Evolutionary conservation across 257 asterid species (phyloP), one percentile per base, ranked within the genome.

Genomic region (Avicennia marina): DNA sequence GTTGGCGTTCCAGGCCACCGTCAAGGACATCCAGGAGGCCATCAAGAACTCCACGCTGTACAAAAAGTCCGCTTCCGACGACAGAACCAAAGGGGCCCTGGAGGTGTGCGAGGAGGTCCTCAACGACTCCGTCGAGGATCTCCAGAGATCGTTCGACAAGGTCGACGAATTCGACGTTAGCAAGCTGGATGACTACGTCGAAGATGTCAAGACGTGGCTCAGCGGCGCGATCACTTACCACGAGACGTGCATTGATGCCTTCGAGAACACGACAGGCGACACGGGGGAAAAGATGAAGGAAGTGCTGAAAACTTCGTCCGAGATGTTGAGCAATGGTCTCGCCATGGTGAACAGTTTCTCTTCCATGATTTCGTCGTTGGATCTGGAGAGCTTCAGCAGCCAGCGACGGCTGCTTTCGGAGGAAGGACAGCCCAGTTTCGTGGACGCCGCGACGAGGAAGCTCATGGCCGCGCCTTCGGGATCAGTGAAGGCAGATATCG

Each of bases 121-220:
- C 58, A 57, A 76, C 61, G 69, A 63, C 50, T 75, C 97, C 11
- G 10, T 74, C 13, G 80, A 78, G 0, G 88, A 89, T 46, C 63
- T 89, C 5, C 31, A 57, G 18, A 56, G 77, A 22, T 81, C 95
- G 1, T 49, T 71, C 19, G 62, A 21, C 1, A 67, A 60, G 38
- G 21, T 89, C 6, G 65, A 58, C 1, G 45, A 68, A 2, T 58
- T 84, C 34, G 72, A 78, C 8, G 10, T 56, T 10, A 36, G 31
- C 4, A 64, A 68, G 33, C 34, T 83, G 11, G 56, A 70, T 0
- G 66, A 69, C 26, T 61, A 74, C 40, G 36, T 79, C 0, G 88
- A 76, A 15, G 95, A 90, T 53, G 42, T 87, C 29, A 77, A 76
- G 75, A 78, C 84, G 10, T 90, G 96, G 98, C 81, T 87, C 1